Percentiles rank a stretch among this genome's conserved stretches.
Evolutionary conservation across 345 rosid species (phyloP).

Genomic region (Erysimum cheiranthoides): DNA sequence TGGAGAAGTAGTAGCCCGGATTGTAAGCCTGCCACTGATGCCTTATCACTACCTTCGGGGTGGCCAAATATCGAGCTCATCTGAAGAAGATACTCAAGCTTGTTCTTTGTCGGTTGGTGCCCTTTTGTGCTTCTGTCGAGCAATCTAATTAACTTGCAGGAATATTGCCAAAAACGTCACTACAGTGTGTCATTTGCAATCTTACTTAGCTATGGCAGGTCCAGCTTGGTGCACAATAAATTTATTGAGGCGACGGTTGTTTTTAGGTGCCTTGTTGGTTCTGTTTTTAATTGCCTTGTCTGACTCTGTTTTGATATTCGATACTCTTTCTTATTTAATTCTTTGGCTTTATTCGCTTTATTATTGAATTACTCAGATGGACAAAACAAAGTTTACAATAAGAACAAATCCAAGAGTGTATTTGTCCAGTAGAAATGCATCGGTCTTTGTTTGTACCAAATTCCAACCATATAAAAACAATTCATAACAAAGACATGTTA

Average conservation of each 20-base stretch:
- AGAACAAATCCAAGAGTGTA: not conserved
- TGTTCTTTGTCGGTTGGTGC: not conserved
- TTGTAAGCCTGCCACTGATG: not conserved
- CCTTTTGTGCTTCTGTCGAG: not conserved
- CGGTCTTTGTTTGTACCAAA: not conserved
- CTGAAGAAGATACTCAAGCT: not conserved
- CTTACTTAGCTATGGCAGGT: not conserved
- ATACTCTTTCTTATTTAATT: not conserved
- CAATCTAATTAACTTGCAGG: not conserved
- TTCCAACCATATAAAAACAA: not conserved
- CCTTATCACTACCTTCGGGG: not conserved
- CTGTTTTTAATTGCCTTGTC: not conserved
- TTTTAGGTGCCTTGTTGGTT: not conserved
- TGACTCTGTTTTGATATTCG: not conserved
- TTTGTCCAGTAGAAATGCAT: not conserved
- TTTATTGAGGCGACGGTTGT: not conserved
- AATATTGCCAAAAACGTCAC: not conserved
- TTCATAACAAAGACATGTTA: not conserved
- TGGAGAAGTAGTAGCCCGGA: not conserved
- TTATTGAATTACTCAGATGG: not conserved
- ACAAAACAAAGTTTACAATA: not conserved
- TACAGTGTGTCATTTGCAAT: not conserved
- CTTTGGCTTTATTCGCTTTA: not conserved
- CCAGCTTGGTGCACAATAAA: slow-evolving; percentile 1
- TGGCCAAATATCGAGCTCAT: not conserved